Conservation (phyloP, 2,329 filamentous ascomycete species). For the Clarireedia hainanense region DNA sequence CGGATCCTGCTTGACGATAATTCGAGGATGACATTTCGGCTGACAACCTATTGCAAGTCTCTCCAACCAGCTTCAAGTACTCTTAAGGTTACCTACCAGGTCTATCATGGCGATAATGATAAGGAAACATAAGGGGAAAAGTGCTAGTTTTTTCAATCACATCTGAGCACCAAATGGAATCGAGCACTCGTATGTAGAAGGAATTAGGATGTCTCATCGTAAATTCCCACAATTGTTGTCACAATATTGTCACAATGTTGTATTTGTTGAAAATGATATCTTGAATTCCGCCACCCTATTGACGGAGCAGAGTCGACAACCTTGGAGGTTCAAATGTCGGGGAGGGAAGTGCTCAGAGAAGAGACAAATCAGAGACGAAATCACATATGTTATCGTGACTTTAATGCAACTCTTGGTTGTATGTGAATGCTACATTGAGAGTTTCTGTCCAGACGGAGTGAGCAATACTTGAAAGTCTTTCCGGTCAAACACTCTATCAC, state of each 20-base stretch:
- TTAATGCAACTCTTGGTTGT: background rate
- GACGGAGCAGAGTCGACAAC: background rate
- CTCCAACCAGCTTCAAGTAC: background rate
- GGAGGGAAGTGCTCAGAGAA: background rate
- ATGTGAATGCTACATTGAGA: conserved; percentile 7
- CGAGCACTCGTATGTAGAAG: too few species aligned
- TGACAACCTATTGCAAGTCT: background rate
- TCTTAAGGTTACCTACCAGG: background rate
- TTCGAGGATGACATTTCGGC: background rate
- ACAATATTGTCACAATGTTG: too few species aligned
- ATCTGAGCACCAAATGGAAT: background rate
- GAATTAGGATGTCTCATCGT: background rate
- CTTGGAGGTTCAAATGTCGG: background rate
- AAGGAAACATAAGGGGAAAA: background rate
- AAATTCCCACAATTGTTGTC: background rate
- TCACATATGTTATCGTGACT: conserved; percentile 2
- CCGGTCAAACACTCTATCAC: background rate
- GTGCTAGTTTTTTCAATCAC: background rate
- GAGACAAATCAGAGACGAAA: conserved; percentile 3
- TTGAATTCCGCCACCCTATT: background rate
- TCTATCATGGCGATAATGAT: conserved; percentile 5
- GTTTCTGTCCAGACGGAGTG: background rate
- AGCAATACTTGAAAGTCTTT: background rate
- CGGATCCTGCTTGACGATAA: conserved; percentile 1
- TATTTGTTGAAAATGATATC: background rate